Conservation (phyloP, 371 early-diverging fungal species). For the Zopfochytrium polystomum region DNA sequence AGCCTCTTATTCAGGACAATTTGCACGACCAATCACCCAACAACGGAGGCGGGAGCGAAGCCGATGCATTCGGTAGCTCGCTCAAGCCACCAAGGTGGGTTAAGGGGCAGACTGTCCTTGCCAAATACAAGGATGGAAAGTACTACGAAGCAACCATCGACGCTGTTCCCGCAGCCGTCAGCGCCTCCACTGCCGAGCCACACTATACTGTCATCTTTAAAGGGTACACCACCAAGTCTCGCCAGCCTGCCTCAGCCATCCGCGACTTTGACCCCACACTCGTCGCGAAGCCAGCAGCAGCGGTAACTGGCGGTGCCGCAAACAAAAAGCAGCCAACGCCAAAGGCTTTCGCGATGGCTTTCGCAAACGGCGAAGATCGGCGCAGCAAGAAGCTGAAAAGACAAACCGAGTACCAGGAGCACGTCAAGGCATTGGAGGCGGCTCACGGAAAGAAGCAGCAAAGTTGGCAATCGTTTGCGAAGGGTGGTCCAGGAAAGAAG, state of each 20-base stretch:
- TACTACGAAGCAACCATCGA: conserved; percentile 71
- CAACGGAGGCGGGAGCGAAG: background rate
- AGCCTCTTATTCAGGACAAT: too few species aligned
- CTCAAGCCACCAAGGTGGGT: conserved; percentile 40
- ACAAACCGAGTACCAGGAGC: conserved; percentile 27
- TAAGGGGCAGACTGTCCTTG: conserved; percentile 64
- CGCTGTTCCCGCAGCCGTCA: conserved; percentile 57
- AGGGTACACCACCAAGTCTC: conserved; percentile 61
- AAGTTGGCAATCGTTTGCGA: conserved; percentile 76
- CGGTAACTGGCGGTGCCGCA: conserved; percentile 19
- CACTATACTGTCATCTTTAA: conserved; percentile 68
- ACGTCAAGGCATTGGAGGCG: conserved; percentile 47
- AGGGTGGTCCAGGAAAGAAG: conserved; percentile 20
- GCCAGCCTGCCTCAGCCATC: conserved; percentile 61
- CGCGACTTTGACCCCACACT: conserved; percentile 36
- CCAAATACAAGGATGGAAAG: conserved; percentile 67
- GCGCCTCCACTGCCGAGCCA: conserved; percentile 20
- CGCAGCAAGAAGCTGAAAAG: conserved; percentile 48
- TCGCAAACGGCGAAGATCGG: conserved; percentile 25
- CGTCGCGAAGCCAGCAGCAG: conserved; percentile 28
- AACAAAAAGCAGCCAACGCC: conserved; percentile 22
- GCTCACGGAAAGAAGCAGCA: conserved; percentile 74
- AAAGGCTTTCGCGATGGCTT: conserved; percentile 19
- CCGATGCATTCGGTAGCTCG: too few species aligned
- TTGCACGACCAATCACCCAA: too few species aligned